Evolutionary conservation across 257 asterid species (phyloP), one percentile per base, ranked within the genome.

Genomic region (Fraxinus quadrangulata): DNA sequence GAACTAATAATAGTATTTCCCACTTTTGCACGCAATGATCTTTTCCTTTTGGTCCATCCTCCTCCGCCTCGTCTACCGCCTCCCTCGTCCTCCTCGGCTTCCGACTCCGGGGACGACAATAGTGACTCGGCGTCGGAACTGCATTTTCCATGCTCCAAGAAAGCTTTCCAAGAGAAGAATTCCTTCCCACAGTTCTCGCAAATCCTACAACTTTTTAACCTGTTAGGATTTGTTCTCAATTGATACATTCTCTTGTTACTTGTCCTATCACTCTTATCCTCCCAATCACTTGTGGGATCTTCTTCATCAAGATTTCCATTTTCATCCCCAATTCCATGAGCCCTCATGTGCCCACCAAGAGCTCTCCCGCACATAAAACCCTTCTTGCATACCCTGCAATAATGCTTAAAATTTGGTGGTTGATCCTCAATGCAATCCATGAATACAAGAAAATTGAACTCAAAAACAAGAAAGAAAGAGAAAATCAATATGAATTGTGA

Each of bases 291-390:
- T 0, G 82, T 83, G 1, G 74, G 81, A 24, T 94, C 96, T 12
- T 95, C 97, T 11, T 89, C 93, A 9, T 91, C 94, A 45, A 90
- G 51, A 47, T 36, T 80, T 39, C 80, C 88, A 37, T 73, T 82
- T 14, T 90, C 97, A 70, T 94, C 92, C 3, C 96, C 95, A 14
- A 90, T 90, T 0, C 96, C 98, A 72, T 95, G 99, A 56, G 99
- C 98, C 76, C 99, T 86, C 99, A 95, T 95, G 81, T 93, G 98
- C 54, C 97, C 97, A 23, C 98, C 98, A 36, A 95, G 91, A 36
- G 97, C 99, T 65, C 98, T 76, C 13, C 99, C 98, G 73, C 98
- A 95, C 94, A 93, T 87, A 73, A 95, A 95, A 4, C 97, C 99
- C 82, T 92, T 95, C 89, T 92, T 95, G 82, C 99, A 95, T 70